Percentiles rank a stretch among this genome's conserved stretches.
phyloP scores from a whole-genome alignment of 163 green algal genomes.

The Volvox carteri region DNA sequence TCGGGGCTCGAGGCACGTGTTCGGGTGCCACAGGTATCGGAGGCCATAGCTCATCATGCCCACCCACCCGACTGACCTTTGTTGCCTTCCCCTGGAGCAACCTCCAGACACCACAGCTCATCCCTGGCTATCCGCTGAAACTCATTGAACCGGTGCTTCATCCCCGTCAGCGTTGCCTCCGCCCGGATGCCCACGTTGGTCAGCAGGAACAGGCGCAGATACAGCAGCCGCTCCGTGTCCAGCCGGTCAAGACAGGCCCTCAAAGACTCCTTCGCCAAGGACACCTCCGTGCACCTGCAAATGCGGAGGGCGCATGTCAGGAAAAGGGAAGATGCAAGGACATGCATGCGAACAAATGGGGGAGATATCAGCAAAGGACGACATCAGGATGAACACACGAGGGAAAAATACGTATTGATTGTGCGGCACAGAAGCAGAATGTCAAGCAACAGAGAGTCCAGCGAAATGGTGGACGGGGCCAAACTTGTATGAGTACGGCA shows the following conservation, averaged over 20 bases:
- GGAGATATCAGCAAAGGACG: too few relatives aligned
- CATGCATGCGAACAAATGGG: too few relatives aligned
- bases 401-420: too few relatives aligned
- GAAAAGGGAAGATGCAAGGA: background rate
- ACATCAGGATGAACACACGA: too few relatives aligned
- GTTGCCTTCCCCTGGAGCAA: background rate
- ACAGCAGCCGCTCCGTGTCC: background rate
- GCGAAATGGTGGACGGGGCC: too few relatives aligned
- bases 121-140: background rate
- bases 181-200: background rate
- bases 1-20: too few relatives aligned
- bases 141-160: background rate
- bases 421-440: too few relatives aligned
- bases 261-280: background rate
- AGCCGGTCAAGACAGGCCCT: background rate
- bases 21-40: too few relatives aligned
- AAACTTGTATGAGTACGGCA: too few relatives aligned
- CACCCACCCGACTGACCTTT: background rate
- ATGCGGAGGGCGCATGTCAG: too few relatives aligned
- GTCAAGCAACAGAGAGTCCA: too few relatives aligned
- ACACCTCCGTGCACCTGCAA: background rate
- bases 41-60: too few relatives aligned
- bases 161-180: background rate
- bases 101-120: slow-evolving; percentile 24
- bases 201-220: slow-evolving; percentile 43